Evolutionary conservation across 2,329 filamentous ascomycete species (phyloP).

Genomic region (Raffaelea arxii): DNA sequence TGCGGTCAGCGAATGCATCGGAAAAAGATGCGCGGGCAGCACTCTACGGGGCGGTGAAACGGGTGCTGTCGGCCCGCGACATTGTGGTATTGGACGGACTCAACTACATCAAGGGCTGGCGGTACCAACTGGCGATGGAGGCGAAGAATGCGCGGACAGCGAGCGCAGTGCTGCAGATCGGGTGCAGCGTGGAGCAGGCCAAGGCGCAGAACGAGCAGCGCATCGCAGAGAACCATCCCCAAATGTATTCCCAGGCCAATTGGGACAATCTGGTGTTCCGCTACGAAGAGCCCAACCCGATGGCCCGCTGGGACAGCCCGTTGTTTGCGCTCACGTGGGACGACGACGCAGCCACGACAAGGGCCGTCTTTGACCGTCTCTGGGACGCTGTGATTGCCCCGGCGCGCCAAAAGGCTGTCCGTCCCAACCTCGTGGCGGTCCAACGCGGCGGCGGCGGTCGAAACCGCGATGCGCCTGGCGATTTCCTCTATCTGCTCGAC

Average conservation of each 20-base stretch:
- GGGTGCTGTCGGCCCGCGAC: constrained; percentile 59
- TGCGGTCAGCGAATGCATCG: constrained; percentile 60
- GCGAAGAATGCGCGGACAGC: constrained; percentile 70
- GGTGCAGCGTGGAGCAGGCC: constrained; percentile 43
- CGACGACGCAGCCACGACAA: constrained; percentile 53
- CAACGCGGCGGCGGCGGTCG: constrained; percentile 54
- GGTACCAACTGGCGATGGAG: constrained; percentile 80
- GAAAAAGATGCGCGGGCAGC: constrained; percentile 76
- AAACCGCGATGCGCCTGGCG: constrained; percentile 53
- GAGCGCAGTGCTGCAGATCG: constrained; percentile 62
- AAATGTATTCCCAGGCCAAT: constrained; percentile 45
- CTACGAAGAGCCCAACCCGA: constrained; percentile 79
- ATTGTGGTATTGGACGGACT: constrained; percentile 71
- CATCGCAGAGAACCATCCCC: constrained; percentile 24
- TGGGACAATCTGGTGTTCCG: constrained; percentile 75
- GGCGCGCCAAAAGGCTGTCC: constrained; percentile 45
- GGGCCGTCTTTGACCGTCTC: constrained; percentile 50
- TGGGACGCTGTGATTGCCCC: constrained; percentile 66
- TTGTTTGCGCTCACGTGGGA: constrained; percentile 72
- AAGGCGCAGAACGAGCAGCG: constrained; percentile 50
- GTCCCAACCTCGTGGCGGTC: constrained; percentile 68
- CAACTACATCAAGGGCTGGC: constrained; percentile 86
- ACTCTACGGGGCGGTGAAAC: constrained; percentile 69
- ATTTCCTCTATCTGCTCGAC: constrained; percentile 75
- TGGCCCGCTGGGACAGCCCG: constrained; percentile 77